A percentile compares a stretch with the other conserved stretches of the same genome.
Conservation (phyloP, 352 stramenopile genomes). For the Globisporangium solare region DNA sequence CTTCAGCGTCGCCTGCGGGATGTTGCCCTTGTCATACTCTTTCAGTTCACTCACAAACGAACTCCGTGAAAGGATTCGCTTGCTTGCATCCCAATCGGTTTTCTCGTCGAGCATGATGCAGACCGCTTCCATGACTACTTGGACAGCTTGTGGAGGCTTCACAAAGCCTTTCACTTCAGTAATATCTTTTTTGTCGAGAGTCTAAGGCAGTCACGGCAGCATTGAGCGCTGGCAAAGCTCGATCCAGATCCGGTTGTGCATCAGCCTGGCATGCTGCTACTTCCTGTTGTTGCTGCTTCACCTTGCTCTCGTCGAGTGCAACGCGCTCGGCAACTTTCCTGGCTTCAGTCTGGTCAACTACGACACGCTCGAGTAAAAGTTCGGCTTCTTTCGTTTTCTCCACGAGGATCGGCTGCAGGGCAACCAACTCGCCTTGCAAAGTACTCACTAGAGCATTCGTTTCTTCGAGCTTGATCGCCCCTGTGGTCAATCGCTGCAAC, state of each 20-base stretch:
- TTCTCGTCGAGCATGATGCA: slow-evolving; percentile 87
- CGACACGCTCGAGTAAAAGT: slow-evolving; percentile 51
- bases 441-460: slow-evolving; percentile 60
- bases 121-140: slow-evolving; percentile 85
- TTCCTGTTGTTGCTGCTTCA: slow-evolving; percentile 64
- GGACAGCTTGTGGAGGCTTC: slow-evolving; percentile 76
- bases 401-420: slow-evolving; percentile 69
- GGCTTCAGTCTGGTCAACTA: slow-evolving; percentile 57
- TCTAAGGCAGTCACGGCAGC: slow-evolving; percentile 71
- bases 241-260: slow-evolving; percentile 69
- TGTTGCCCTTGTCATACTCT: slow-evolving; percentile 85
- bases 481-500: slow-evolving; percentile 47
- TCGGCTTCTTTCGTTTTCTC: slow-evolving; percentile 64
- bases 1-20: slow-evolving; percentile 55
- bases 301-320: slow-evolving; percentile 45
- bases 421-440: slow-evolving; percentile 76
- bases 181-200: slow-evolving; percentile 87
- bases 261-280: slow-evolving; percentile 62
- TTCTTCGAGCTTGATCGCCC: slow-evolving; percentile 70
- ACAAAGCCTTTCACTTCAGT: slow-evolving; percentile 84
- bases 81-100: slow-evolving; percentile 81
- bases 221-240: slow-evolving; percentile 67
- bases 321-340: slow-evolving; percentile 43
- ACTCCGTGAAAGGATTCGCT: slow-evolving; percentile 63
- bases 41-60: slow-evolving; percentile 83